Base-by-base conservation (phyloP, 345 rosid genomes). In the Camelina neglecta region DNA sequence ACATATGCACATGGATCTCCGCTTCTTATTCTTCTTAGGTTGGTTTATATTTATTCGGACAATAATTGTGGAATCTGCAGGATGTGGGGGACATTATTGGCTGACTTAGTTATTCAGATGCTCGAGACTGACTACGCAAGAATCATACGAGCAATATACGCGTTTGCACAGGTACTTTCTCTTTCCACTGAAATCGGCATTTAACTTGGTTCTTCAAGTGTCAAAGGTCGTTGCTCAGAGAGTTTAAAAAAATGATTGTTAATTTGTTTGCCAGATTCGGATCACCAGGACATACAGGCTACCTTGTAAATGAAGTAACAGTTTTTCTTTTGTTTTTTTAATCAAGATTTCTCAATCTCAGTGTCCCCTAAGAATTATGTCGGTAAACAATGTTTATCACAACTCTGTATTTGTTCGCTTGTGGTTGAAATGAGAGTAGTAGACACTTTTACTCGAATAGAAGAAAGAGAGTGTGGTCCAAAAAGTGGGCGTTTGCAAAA, bases 121-220 rank as follows among this genome's bases (percentile, higher is more conserved):
- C 92, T 94, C 4, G 98, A 96, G 71, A 91, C 98, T 58, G 98
- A 94, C 84, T 90, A 92, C 83, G 93, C 97, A 53, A 85, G 98
- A 84, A 87, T 94, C 75, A 76, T 94, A 74, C 86, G 87, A 81
- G 98, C 98, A 60, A 89, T 94, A 75, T 94, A 88, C 75, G 93
- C 95, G 11, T 85, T 94, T 85, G 96, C 98, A 7, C 96, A 90
- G 95, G 97, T 93, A 85, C 81, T 55, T 26, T 41, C 6, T 54
- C 29, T 24, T 48, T 48, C 23, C 36, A 10, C 29, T 53, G 15
- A 47, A 16, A 11, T 33, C 16, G 1, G 21, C 4, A 41, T 7
- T 44, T 13, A 2, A 33, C 21, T 72, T 56, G 3, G 44, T 42
- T 41, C 29, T 26, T 39, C n/a, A 53, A 61, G 31, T 15, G 13